Evolutionary conservation across 164 flowering plant genomes (phyloP).

Genomic region (Tetracentron sinense): DNA sequence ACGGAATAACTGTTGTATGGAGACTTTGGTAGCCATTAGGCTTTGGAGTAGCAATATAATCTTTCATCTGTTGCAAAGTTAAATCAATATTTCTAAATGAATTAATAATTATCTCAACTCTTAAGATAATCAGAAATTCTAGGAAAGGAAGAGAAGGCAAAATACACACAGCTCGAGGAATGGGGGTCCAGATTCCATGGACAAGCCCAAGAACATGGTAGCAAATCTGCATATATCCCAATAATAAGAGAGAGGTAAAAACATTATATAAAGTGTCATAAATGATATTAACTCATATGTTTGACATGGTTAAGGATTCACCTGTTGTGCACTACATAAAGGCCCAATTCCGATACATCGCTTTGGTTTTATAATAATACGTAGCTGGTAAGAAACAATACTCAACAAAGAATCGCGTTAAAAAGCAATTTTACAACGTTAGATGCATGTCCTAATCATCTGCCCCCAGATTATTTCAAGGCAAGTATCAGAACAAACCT

Average conservation of each 20-base stretch:
- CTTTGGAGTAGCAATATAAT: conserved; percentile 95
- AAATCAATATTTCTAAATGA: not conserved
- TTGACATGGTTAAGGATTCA: conserved; percentile 16
- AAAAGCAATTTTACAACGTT: conserved; percentile 1
- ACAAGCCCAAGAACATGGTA: conserved; percentile 97
- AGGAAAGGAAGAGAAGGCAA: conserved; percentile 1
- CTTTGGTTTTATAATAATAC: conserved; percentile 83
- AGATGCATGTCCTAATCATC: not conserved
- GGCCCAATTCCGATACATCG: conserved; percentile 74
- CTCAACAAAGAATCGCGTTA: not conserved
- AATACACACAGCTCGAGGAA: conserved; percentile 81
- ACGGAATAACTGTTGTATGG: conserved; percentile 92
- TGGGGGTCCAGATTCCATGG: conserved; percentile 97
- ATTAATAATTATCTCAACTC: not conserved
- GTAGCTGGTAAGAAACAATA: conserved; percentile 54
- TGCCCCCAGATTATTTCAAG: conserved; percentile 1
- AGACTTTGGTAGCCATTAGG: conserved; percentile 99
- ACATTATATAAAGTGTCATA: not conserved
- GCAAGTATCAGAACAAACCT: conserved; percentile 49
- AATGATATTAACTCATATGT: not conserved
- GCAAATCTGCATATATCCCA: conserved; percentile 62
- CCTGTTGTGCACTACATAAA: conserved; percentile 88
- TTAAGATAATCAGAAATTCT: not conserved
- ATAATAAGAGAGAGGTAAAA: conserved; percentile 6
- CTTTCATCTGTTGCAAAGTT: conserved; percentile 68